phyloP scores from a whole-genome alignment of 1,139 yeast species.

The Suhomyces yuchorum region DNA sequence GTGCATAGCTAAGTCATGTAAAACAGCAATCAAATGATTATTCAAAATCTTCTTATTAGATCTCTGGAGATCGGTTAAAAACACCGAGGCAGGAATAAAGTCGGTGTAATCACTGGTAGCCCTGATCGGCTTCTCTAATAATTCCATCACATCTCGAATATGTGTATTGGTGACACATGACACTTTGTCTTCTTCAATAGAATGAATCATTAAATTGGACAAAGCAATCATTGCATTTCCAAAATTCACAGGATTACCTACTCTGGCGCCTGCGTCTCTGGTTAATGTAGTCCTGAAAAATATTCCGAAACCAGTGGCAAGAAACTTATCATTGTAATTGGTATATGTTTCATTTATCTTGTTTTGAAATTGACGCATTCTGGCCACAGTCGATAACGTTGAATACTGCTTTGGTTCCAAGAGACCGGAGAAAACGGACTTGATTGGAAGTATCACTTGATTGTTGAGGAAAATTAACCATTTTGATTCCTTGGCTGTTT shows the following conservation, averaged over 20 bases:
- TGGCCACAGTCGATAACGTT: neutral
- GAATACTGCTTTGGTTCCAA: constrained; percentile 4
- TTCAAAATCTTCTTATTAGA: constrained; percentile 23
- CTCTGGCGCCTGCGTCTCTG: constrained; percentile 61
- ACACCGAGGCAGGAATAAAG: constrained; percentile 47
- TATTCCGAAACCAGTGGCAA: constrained; percentile 38
- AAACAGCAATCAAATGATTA: constrained; percentile 49
- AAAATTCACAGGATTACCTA: constrained; percentile 57
- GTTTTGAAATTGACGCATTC: neutral
- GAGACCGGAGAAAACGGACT: constrained; percentile 13
- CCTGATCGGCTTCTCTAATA: constrained; percentile 60
- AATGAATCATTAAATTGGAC: constrained; percentile 58
- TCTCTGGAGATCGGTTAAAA: constrained; percentile 35
- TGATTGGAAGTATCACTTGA: constrained; percentile 19
- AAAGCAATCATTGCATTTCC: constrained; percentile 69
- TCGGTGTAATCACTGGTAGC: constrained; percentile 43
- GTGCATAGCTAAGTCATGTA: constrained; percentile 64
- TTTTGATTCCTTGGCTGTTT: constrained; percentile 6
- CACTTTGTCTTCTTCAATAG: constrained; percentile 64
- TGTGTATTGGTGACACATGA: constrained; percentile 49
- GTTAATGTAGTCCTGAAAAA: constrained; percentile 50
- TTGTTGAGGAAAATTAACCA: constrained; percentile 16
- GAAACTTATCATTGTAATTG: constrained; percentile 14
- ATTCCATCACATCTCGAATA: constrained; percentile 58
- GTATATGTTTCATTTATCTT: constrained; percentile 2